Evolutionary conservation across 2,329 filamentous ascomycete genomes (phyloP), one percentile per base, ranked within the genome.

Genomic region (Trichoderma hamatum): DNA sequence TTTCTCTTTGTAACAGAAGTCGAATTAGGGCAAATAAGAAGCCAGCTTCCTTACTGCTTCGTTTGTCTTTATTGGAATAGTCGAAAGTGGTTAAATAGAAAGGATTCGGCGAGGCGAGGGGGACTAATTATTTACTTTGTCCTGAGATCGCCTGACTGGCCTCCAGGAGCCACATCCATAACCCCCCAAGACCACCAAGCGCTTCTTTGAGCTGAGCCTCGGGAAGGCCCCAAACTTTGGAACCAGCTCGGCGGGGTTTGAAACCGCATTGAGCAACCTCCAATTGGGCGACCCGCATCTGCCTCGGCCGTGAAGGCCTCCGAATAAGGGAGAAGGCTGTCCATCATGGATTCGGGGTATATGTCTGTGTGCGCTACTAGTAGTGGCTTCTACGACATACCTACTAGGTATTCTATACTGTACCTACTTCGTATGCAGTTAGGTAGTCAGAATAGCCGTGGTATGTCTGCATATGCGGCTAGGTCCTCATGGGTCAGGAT

Each of bases 181-280:
- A 21, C 26, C 28, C 34, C 36, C 6, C 39, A 43, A 43, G 16
- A n/a, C 39, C 16, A n/a, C 10, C 54, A 51, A 59, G 64, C 64
- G 64, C 54, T n/a, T 28, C 64, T 49, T 59, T 67, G 64, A 58
- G 64, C 46, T 67, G 64, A 67, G 16, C 52, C 64, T 59, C 64
- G 64, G 64, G 16, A 19, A 5, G 9, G 14, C 54, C 21, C 55
- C 54, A 59, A 9, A n/a, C 64, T 49, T 36, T 59, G 64, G 36
- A 49, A 67, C 54, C 28, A 59, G 64, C 26, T 24, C 54, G 16
- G 64, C 64, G 64, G 64, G 39, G 64, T 43, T 58, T 59, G 64
- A 59, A 59, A 30, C 64, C 11, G 36, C 64, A 51, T 67, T 46
- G 39, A 30, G 30, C 19, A 34, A 24, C 26, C 46, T 24, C 51